Evolutionary conservation across 306 rosid species (phyloP).

Genomic region (Vigna reflexopilosa): DNA sequence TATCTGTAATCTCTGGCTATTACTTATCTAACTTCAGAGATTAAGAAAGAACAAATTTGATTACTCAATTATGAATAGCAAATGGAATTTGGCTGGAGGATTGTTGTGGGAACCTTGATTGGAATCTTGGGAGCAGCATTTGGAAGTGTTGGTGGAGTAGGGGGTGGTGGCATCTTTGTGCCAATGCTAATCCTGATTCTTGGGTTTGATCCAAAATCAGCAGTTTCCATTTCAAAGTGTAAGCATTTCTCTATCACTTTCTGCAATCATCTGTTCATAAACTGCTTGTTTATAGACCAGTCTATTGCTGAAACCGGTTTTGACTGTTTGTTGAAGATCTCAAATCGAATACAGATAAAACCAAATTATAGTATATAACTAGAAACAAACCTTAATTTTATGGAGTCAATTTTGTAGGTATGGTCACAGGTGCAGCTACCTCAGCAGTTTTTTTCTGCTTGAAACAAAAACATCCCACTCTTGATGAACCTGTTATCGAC

Average conservation of each 20-base stretch:
- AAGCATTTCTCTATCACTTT: constrained; percentile 40
- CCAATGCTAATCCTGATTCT: constrained; percentile 81
- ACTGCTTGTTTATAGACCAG: background rate
- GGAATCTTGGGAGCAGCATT: constrained; percentile 85
- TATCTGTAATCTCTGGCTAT: background rate
- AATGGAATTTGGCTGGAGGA: constrained; percentile 75
- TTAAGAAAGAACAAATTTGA: constrained; percentile 7
- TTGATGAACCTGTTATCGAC: constrained; percentile 75
- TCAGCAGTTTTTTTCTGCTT: constrained; percentile 77
- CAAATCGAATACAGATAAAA: no score
- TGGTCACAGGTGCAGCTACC: constrained; percentile 90
- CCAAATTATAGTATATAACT: no score
- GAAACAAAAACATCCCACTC: constrained; percentile 77
- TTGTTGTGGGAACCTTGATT: constrained; percentile 63
- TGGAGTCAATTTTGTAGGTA: constrained; percentile 37
- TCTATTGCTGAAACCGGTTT: background rate
- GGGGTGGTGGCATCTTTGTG: constrained; percentile 96
- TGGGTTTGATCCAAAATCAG: constrained; percentile 90
- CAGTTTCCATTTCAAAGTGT: constrained; percentile 91
- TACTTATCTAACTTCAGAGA: background rate
- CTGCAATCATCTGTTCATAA: background rate
- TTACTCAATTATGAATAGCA: constrained; percentile 51
- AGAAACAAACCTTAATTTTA: no score
- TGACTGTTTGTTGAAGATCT: no score
- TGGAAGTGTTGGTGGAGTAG: constrained; percentile 95